Evolutionary conservation across 2,329 filamentous ascomycete genomes (phyloP).

Genomic region (Fusarium verticillioides): DNA sequence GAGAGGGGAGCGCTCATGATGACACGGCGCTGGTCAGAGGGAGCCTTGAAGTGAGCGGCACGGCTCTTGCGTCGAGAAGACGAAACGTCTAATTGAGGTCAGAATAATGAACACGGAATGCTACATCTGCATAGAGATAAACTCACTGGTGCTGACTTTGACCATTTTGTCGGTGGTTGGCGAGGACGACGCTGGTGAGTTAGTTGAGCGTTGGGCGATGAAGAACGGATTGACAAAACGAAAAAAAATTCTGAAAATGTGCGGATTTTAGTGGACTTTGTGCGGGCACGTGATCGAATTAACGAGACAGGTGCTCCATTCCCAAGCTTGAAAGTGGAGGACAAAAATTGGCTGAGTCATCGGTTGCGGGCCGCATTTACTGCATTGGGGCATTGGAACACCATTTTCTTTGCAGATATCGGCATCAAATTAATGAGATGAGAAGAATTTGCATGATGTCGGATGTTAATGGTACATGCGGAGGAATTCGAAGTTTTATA

Average conservation of each 20-base stretch:
- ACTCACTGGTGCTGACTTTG: constrained; percentile 73
- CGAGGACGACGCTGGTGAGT: constrained; percentile 40
- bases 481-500: too few relatives aligned
- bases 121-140: not conserved
- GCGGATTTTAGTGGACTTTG: constrained; percentile 45
- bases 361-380: constrained; percentile 11
- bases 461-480: not conserved
- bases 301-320: not conserved
- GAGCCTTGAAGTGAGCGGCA: constrained; percentile 97
- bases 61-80: constrained; percentile 98
- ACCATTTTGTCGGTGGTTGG: constrained; percentile 67
- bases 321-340: not conserved
- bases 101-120: not conserved
- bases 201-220: constrained; percentile 49
- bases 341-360: not conserved
- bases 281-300: constrained; percentile 48
- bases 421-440: not conserved
- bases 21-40: constrained; percentile 90
- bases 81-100: constrained; percentile 60
- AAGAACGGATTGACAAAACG: constrained; percentile 34
- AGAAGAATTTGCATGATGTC: constrained; percentile 3
- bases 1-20: constrained; percentile 97
- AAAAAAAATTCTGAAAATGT: constrained; percentile 28
- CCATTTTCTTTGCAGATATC: not conserved
- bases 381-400: not conserved